Percentiles rank a stretch among this genome's conserved stretches.
phyloP scores from a whole-genome alignment of 768 basidiomycete genomes.

The Xerocomellus amylosporus region DNA sequence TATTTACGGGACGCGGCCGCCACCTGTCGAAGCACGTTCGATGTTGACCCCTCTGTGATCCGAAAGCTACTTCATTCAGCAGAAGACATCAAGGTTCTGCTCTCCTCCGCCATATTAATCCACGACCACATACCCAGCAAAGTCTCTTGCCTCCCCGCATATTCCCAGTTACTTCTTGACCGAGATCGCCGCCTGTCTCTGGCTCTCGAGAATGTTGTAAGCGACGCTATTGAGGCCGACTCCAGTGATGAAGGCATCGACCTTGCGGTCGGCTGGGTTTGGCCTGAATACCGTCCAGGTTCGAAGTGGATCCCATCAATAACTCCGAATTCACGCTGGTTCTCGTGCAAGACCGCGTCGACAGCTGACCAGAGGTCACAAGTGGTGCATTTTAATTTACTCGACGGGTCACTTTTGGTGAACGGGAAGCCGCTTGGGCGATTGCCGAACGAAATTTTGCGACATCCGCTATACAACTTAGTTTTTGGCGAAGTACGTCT shows the following conservation, averaged over 20 bases:
- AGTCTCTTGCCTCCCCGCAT: background rate
- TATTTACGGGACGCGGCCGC: conserved; percentile 37
- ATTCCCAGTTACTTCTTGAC: conserved; percentile 22
- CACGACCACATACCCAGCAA: conserved; percentile 24
- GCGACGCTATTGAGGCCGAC: background rate
- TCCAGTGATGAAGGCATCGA: conserved; percentile 12
- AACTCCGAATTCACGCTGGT: conserved; percentile 21
- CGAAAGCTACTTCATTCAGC: conserved; percentile 15
- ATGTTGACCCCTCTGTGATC: conserved; percentile 20
- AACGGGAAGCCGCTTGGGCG: conserved; percentile 26
- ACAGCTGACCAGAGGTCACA: conserved; percentile 15
- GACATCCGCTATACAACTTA: conserved; percentile 17
- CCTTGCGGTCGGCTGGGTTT: conserved; percentile 19
- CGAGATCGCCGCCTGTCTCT: conserved; percentile 33
- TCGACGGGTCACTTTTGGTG: conserved; percentile 28
- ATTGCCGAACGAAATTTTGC: conserved; percentile 19
- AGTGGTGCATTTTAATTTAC: conserved; percentile 20
- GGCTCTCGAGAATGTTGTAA: conserved; percentile 16
- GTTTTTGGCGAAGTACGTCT: conserved; percentile 23
- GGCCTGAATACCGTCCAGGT: conserved; percentile 25
- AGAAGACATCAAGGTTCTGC: conserved; percentile 24
- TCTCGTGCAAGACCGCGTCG: conserved; percentile 17
- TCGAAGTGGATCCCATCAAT: conserved; percentile 19
- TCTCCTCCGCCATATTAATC: conserved; percentile 26
- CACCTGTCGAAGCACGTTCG: conserved; percentile 37